phyloP scores from a whole-genome alignment of 2,329 filamentous ascomycete genomes.

The Lasiodiplodia hormozganensis region DNA sequence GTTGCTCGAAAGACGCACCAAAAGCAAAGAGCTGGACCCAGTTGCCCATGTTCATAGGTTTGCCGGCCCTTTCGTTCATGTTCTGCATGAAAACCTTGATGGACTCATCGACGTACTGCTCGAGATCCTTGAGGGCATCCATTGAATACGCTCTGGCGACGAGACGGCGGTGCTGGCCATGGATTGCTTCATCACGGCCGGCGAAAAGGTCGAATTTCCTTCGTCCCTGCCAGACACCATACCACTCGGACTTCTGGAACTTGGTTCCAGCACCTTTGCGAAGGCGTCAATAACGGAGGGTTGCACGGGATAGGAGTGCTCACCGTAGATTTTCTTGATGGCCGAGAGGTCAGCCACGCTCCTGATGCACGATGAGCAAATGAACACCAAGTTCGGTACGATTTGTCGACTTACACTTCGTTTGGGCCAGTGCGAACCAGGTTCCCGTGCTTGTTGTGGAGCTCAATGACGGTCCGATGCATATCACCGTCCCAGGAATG shows the following conservation, averaged over 20 bases:
- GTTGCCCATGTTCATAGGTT: slow-evolving; percentile 44
- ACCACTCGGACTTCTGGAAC: slow-evolving; percentile 52
- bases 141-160: slow-evolving; percentile 47
- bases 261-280: slow-evolving; percentile 45
- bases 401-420: slow-evolving; percentile 9
- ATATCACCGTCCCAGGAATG: slow-evolving; percentile 42
- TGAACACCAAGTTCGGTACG: background rate
- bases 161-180: slow-evolving; percentile 43
- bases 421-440: slow-evolving; percentile 35
- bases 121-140: slow-evolving; percentile 48
- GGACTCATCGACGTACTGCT: slow-evolving; percentile 49
- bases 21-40: slow-evolving; percentile 53
- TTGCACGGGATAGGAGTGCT: background rate
- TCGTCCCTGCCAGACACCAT: slow-evolving; percentile 48
- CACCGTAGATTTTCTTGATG: slow-evolving; percentile 38
- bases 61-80: slow-evolving; percentile 38
- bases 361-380: background rate
- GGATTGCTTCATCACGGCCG: slow-evolving; percentile 46
- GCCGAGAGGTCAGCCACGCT: slow-evolving; percentile 25
- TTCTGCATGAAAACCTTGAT: slow-evolving; percentile 44
- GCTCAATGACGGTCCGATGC: slow-evolving; percentile 37
- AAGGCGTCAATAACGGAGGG: background rate
- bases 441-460: slow-evolving; percentile 40
- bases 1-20: slow-evolving; percentile 35
- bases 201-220: slow-evolving; percentile 50